These are phyloP conservation scores for Coemansia sp. DNA, from an alignment of 192 early-diverging fungal species.

Conservation along the genomic window DNA sequence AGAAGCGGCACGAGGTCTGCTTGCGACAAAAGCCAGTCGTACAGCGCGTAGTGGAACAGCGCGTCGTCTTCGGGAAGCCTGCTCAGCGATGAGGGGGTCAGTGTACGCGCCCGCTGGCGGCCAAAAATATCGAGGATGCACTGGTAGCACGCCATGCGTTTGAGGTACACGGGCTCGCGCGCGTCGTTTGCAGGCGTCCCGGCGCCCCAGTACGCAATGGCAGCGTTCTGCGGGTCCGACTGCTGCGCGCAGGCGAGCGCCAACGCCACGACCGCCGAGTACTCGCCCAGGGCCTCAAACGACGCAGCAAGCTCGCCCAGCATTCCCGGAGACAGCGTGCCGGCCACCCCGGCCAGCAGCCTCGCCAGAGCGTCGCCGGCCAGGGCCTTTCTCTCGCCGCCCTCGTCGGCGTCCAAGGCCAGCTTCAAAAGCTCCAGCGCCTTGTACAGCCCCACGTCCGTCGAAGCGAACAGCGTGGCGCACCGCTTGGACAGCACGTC, in stretches of 20 bases:
- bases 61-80: conserved; percentile 55
- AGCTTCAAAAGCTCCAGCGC: conserved; percentile 58
- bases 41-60: conserved; percentile 65
- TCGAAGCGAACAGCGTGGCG: conserved; percentile 59
- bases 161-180: conserved; percentile 41
- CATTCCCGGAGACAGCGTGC: conserved; percentile 41
- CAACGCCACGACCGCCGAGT: conserved; percentile 51
- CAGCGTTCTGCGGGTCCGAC: conserved; percentile 58
- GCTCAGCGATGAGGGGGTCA: conserved; percentile 12
- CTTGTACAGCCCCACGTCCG: conserved; percentile 67
- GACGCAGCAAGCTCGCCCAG: conserved; percentile 53
- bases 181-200: conserved; percentile 53
- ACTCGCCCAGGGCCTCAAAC: conserved; percentile 51
- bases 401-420: conserved; percentile 52
- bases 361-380: conserved; percentile 44
- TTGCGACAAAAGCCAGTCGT: conserved; percentile 59
- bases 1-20: conserved; percentile 48
- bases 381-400: conserved; percentile 36
- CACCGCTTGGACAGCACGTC: conserved; percentile 63
- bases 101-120: conserved; percentile 7
- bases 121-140: conserved; percentile 41
- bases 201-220: conserved; percentile 56
- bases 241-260: conserved; percentile 58
- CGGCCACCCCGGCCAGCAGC: conserved; percentile 52
- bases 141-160: conserved; percentile 45